Conservation (phyloP, 2,329 filamentous ascomycete species). For the Colletotrichum graminicola region DNA sequence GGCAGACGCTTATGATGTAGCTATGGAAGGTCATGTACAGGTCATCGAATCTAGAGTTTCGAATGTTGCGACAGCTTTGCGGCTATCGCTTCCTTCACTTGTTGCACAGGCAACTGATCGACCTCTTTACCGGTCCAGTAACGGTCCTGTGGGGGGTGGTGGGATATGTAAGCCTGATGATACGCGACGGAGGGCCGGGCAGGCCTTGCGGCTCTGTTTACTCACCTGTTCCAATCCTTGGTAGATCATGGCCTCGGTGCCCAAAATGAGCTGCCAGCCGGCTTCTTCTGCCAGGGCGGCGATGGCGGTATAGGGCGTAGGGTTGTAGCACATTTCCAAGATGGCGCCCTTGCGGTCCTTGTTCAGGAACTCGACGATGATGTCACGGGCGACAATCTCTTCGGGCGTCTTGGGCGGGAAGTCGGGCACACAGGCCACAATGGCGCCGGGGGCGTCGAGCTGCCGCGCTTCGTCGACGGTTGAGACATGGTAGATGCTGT, state of each 20-base stretch:
- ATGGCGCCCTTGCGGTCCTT: conserved; percentile 73
- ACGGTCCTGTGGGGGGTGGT: conserved; percentile 50
- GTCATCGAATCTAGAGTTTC: conserved; percentile 45
- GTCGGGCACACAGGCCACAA: conserved; percentile 82
- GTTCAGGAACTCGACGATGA: conserved; percentile 62
- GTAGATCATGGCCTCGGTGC: conserved; percentile 82
- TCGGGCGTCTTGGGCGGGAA: conserved; percentile 74
- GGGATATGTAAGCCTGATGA: neutral
- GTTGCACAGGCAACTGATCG: conserved; percentile 69
- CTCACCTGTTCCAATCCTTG: conserved; percentile 77
- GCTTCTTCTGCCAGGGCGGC: conserved; percentile 69
- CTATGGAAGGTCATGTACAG: conserved; percentile 21
- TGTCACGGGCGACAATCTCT: conserved; percentile 70
- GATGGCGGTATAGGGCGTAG: conserved; percentile 75
- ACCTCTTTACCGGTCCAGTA: conserved; percentile 75
- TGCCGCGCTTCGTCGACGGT: conserved; percentile 69
- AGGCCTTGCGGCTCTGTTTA: neutral
- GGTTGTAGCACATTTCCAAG: conserved; percentile 88
- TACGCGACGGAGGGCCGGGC: neutral
- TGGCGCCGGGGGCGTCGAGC: conserved; percentile 72
- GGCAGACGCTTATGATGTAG: conserved; percentile 34
- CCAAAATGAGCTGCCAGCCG: conserved; percentile 81
- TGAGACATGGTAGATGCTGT: conserved; percentile 70
- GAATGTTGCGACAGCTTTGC: conserved; percentile 55
- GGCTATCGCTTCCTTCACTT: conserved; percentile 67